phyloP scores from a whole-genome alignment of 192 early-diverging fungal genomes.

The Coemansia sp. region DNA sequence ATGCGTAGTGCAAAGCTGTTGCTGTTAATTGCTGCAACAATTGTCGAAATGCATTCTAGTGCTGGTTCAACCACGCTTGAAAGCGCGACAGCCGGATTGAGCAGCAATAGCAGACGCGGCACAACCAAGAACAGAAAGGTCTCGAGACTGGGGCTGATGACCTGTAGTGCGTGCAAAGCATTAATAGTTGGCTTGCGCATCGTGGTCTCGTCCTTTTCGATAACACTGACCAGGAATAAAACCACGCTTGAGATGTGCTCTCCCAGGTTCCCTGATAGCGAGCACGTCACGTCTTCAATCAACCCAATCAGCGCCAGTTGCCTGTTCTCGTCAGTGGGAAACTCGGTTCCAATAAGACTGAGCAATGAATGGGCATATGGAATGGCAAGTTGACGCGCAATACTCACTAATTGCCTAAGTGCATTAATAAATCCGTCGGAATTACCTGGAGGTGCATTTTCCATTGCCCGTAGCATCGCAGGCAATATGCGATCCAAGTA shows the following conservation, averaged over 20 bases:
- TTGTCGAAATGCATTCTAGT: slow-evolving; percentile 71
- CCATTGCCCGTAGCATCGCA: slow-evolving; percentile 84
- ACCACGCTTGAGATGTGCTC: slow-evolving; percentile 80
- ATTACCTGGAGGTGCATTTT: slow-evolving; percentile 70
- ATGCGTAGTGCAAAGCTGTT: slow-evolving; percentile 88
- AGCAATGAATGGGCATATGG: slow-evolving; percentile 84
- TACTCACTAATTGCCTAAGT: slow-evolving; percentile 78
- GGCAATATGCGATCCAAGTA: slow-evolving; percentile 69
- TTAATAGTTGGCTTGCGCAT: slow-evolving; percentile 63
- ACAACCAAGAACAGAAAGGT: slow-evolving; percentile 92
- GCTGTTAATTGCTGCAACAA: slow-evolving; percentile 81
- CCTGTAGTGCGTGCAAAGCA: slow-evolving; percentile 78
- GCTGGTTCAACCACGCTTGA: slow-evolving; percentile 65
- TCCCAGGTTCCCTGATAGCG: slow-evolving; percentile 91
- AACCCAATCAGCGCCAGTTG: slow-evolving; percentile 66
- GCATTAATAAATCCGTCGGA: slow-evolving; percentile 90
- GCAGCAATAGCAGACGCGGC: slow-evolving; percentile 78
- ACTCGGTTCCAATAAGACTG: slow-evolving; percentile 80
- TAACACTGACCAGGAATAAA: slow-evolving; percentile 82
- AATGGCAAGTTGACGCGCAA: slow-evolving; percentile 90
- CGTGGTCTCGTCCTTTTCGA: slow-evolving; percentile 79
- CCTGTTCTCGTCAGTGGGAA: slow-evolving; percentile 66
- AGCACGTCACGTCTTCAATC: slow-evolving; percentile 85
- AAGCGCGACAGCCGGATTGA: slow-evolving; percentile 71
- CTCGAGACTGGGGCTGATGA: slow-evolving; percentile 89